phyloP scores from a whole-genome alignment of 441 rosid genomes.

The Theobroma grandiflorum region DNA sequence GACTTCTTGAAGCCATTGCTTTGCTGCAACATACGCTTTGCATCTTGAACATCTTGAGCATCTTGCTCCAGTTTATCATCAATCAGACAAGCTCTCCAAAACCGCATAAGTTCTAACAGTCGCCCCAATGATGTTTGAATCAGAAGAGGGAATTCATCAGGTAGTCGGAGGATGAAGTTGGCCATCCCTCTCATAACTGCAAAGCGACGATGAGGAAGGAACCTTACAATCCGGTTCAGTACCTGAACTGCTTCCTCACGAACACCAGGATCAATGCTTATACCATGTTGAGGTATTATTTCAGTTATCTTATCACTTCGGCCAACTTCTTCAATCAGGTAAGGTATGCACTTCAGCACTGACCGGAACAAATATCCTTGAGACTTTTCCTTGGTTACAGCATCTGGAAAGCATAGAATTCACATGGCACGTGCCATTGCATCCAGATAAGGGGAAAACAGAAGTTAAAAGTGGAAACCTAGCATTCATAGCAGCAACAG shows the following conservation, averaged over 20 bases:
- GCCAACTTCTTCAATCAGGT: conserved; percentile 97
- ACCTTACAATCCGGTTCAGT: conserved; percentile 89
- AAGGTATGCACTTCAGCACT: conserved; percentile 97
- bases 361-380: conserved; percentile 96
- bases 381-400: conserved; percentile 97
- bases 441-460: conserved; percentile 22
- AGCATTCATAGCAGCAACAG: conserved; percentile 13
- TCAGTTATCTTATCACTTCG: conserved; percentile 98
- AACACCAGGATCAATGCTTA: conserved; percentile 99
- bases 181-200: conserved; percentile 99
- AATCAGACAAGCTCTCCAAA: conserved; percentile 95
- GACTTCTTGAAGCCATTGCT: conserved; percentile 76
- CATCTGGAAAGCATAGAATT: conserved; percentile 66
- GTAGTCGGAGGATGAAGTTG: conserved; percentile 89
- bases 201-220: conserved; percentile 95
- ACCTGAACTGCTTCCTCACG: conserved; percentile 99
- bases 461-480: conserved; percentile 18
- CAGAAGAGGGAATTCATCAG: conserved; percentile 99
- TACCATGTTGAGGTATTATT: conserved; percentile 99
- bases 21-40: conserved; percentile 55
- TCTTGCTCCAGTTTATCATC: conserved; percentile 68
- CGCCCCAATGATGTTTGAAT: conserved; percentile 97
- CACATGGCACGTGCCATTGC: conserved; percentile 22
- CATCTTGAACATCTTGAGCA: conserved; percentile 43
- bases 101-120: conserved; percentile 96